Conservation (phyloP, 495 filamentous ascomycete species). For the Podospora tetraspora region DNA sequence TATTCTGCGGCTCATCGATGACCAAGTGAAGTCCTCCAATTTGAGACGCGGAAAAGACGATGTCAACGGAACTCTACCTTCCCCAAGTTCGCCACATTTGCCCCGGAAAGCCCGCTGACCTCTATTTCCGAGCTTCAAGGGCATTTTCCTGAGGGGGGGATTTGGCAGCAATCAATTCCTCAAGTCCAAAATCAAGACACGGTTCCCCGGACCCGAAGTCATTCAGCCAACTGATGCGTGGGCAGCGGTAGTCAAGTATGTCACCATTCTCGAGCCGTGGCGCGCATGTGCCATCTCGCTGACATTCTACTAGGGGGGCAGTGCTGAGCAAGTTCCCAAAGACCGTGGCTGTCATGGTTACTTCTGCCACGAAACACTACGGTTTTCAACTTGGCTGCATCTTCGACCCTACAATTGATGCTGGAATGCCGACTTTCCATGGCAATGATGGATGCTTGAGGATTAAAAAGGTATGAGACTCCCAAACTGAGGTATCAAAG, state of each 20-base stretch:
- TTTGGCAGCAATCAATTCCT: slow-evolving; percentile 40
- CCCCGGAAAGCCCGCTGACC: slow-evolving; percentile 2
- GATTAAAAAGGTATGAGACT: neutral
- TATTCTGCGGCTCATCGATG: slow-evolving; percentile 33
- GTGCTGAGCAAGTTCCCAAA: neutral
- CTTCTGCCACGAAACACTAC: slow-evolving; percentile 1
- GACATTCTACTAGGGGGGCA: neutral
- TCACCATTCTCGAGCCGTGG: neutral
- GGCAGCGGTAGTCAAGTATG: slow-evolving; percentile 5
- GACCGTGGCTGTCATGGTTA: neutral
- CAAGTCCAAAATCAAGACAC: slow-evolving; percentile 22
- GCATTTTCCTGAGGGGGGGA: slow-evolving; percentile 41
- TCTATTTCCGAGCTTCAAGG: slow-evolving; percentile 27
- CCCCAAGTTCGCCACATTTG: neutral
- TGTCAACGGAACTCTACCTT: neutral
- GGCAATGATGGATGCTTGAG: neutral
- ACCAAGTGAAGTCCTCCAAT: neutral
- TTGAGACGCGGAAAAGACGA: neutral
- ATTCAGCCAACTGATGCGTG: slow-evolving; percentile 5
- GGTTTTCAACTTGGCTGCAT: neutral
- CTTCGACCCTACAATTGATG: neutral
- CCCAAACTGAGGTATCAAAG: no score
- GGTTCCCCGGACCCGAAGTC: neutral
- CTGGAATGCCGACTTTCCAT: neutral
- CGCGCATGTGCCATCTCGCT: neutral